Evolutionary conservation across 176 grass and related monocot genomes (phyloP).

Genomic region (Cenchrus americanus): DNA sequence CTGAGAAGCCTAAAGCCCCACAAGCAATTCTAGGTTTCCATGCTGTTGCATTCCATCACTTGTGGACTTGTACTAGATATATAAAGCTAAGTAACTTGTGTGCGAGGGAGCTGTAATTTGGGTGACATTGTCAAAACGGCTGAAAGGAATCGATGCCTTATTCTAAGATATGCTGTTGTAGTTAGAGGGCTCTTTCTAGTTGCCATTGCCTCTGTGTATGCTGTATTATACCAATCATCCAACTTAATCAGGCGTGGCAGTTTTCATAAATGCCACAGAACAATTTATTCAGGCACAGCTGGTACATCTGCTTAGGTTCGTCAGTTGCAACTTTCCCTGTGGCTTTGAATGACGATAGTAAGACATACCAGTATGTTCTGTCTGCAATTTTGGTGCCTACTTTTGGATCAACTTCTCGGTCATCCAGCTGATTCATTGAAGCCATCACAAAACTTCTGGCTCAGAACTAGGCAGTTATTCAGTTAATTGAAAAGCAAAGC

Average conservation of each 20-base stretch:
- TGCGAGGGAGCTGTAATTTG: neutral
- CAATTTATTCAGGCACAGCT: neutral
- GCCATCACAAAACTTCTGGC: neutral
- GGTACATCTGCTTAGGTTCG: neutral
- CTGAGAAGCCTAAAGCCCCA: neutral
- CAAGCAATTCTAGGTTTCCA: neutral
- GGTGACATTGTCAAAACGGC: constrained; percentile 1
- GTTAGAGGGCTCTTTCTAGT: neutral
- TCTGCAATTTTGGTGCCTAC: neutral
- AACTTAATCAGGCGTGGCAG: neutral
- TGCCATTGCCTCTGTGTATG: neutral
- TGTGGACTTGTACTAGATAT: neutral
- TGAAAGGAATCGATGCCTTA: neutral
- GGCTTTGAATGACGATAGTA: neutral
- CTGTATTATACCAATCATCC: neutral
- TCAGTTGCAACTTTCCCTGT: neutral
- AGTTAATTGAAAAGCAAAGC: neutral
- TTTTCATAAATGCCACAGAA: neutral
- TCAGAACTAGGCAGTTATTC: neutral
- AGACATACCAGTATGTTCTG: neutral
- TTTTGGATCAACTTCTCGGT: neutral
- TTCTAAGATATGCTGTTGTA: neutral
- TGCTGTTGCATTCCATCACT: neutral
- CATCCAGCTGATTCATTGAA: neutral
- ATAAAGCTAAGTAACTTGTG: neutral